phyloP scores from a whole-genome alignment of 2,329 filamentous ascomycete genomes.

The Fusarium subglutinans region DNA sequence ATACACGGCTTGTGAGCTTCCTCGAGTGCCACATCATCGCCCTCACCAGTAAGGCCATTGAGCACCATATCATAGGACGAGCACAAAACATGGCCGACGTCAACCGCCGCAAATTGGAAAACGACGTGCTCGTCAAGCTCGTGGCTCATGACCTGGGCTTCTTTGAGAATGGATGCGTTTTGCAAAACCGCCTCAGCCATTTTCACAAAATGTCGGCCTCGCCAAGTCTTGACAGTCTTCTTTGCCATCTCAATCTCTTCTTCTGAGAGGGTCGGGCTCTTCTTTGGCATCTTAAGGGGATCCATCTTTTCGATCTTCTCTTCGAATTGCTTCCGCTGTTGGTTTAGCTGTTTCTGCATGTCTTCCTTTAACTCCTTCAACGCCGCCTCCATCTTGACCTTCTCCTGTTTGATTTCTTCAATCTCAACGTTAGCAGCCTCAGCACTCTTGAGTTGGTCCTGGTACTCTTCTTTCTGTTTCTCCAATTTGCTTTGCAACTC shows the following conservation, averaged over 20 bases:
- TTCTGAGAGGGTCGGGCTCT: constrained; percentile 72
- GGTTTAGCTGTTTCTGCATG: constrained; percentile 85
- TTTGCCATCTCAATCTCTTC: constrained; percentile 77
- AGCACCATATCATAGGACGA: constrained; percentile 98
- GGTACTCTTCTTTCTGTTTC: constrained; percentile 83
- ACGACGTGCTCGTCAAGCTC: constrained; percentile 92
- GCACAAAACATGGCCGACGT: constrained; percentile 85
- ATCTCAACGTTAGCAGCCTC: constrained; percentile 81
- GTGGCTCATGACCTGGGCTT: constrained; percentile 97
- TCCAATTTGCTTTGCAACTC: constrained; percentile 87
- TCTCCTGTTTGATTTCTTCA: constrained; percentile 85
- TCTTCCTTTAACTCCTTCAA: constrained; percentile 82
- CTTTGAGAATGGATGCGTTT: constrained; percentile 87
- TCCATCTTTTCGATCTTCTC: constrained; percentile 82
- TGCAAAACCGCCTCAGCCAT: constrained; percentile 95
- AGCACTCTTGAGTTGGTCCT: constrained; percentile 78
- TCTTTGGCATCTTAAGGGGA: constrained; percentile 68
- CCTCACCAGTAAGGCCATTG: constrained; percentile 87
- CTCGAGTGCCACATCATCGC: constrained; percentile 82
- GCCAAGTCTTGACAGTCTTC: constrained; percentile 77
- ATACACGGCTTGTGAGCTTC: constrained; percentile 88
- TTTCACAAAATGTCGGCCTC: constrained; percentile 83
- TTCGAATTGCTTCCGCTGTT: constrained; percentile 86
- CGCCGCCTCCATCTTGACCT: constrained; percentile 83
- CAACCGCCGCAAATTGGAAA: constrained; percentile 94